These are phyloP conservation scores for Cyberlindnera maritima DNA, from an alignment of 805 yeast genomes.

Conservation along the genomic window DNA sequence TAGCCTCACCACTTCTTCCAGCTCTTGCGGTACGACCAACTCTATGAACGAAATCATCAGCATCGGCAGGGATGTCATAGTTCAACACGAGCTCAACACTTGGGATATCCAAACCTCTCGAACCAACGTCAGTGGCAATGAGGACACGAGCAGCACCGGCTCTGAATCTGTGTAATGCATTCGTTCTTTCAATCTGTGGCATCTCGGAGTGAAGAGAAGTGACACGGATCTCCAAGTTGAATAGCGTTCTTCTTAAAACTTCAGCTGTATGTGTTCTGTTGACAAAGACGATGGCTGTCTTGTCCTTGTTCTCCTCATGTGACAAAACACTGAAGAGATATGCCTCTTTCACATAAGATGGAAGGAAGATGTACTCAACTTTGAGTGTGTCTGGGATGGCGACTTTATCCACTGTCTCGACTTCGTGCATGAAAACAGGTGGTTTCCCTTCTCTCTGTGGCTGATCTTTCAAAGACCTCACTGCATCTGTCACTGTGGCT, in stretches of 20 bases:
- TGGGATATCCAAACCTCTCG: constrained; percentile 97
- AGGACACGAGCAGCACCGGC: constrained; percentile 93
- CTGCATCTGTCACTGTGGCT: constrained; percentile 94
- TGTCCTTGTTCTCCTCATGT: constrained; percentile 56
- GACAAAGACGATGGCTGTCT: constrained; percentile 83
- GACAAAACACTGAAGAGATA: constrained; percentile 69
- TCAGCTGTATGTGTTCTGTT: constrained; percentile 92
- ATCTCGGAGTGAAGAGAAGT: constrained; percentile 92
- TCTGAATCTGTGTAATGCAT: constrained; percentile 86
- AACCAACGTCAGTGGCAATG: constrained; percentile 95
- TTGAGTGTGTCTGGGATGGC: constrained; percentile 75
- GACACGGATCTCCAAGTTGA: constrained; percentile 71
- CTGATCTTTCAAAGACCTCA: constrained; percentile 69
- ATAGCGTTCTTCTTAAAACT: constrained; percentile 71
- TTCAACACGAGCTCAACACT: constrained; percentile 86
- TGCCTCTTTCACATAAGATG: constrained; percentile 88
- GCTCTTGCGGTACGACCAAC: constrained; percentile 99
- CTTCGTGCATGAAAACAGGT: constrained; percentile 66
- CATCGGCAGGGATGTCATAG: constrained; percentile 92
- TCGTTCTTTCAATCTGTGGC: constrained; percentile 90
- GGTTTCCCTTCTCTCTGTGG: constrained; percentile 54
- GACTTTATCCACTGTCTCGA: constrained; percentile 67
- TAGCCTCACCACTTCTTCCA: constrained; percentile 81
- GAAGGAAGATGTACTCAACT: constrained; percentile 70
- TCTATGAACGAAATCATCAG: constrained; percentile 94